Percentiles rank a stretch among this genome's conserved stretches.
Evolutionary conservation across 208 protist genomes (phyloP).

Genomic region (Leishmania mexicana): DNA sequence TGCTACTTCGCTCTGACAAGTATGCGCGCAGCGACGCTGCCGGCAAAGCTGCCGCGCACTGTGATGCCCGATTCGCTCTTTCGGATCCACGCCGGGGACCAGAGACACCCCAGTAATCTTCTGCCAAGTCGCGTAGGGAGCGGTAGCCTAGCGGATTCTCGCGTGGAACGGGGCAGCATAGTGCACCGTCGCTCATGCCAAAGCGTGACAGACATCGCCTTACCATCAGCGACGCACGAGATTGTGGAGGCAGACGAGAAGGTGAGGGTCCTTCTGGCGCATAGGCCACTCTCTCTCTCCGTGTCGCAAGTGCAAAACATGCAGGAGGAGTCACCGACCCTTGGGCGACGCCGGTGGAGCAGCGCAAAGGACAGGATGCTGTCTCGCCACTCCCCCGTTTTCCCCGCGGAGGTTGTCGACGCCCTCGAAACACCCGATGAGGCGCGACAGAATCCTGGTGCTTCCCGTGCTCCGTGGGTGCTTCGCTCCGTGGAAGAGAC

Average conservation of each 20-base stretch:
- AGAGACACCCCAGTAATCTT: slow-evolving; percentile 9
- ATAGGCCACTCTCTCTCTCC: neutral
- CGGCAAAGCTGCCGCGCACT: slow-evolving; percentile 45
- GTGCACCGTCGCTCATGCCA: slow-evolving; percentile 31
- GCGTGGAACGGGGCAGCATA: neutral
- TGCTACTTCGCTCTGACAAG: slow-evolving; percentile 79
- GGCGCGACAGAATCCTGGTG: neutral
- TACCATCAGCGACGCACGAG: slow-evolving; percentile 26
- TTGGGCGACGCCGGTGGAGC: slow-evolving; percentile 5
- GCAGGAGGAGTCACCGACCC: neutral
- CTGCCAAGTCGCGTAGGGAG: slow-evolving; percentile 14
- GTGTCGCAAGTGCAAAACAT: neutral
- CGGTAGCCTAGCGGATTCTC: slow-evolving; percentile 3
- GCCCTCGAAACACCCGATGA: neutral
- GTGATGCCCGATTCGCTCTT: slow-evolving; percentile 63
- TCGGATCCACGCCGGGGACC: slow-evolving; percentile 35
- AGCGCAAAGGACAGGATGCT: neutral
- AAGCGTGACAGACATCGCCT: slow-evolving; percentile 17
- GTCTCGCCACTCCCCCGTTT: neutral
- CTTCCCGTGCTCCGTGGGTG: neutral
- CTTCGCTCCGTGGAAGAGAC: neutral
- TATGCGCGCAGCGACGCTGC: slow-evolving; percentile 47
- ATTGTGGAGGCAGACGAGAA: slow-evolving; percentile 27
- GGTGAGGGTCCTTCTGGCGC: neutral
- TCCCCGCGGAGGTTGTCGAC: neutral